phyloP scores from a whole-genome alignment of 1,139 yeast species.

The Blastobotrys petasosporus region DNA sequence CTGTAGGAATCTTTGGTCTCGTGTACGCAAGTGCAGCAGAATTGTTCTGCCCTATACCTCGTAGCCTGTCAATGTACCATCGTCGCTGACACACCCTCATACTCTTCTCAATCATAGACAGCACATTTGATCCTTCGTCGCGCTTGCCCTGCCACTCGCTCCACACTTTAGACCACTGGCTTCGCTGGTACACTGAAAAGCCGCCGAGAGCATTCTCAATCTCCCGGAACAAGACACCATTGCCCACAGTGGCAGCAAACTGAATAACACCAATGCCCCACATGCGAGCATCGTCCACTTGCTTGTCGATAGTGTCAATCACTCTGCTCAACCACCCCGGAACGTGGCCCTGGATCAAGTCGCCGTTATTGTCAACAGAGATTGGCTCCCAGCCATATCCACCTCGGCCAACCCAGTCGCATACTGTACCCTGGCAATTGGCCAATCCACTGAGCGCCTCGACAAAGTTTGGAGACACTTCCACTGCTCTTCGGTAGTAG shows the following conservation, averaged over 20 bases:
- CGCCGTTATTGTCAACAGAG: conserved; percentile 28
- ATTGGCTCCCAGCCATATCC: conserved; percentile 29
- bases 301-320: conserved; percentile 24
- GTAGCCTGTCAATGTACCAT: conserved; percentile 28
- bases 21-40: conserved; percentile 13
- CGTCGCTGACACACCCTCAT: conserved; percentile 27
- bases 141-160: conserved; percentile 18
- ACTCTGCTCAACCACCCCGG: conserved; percentile 31
- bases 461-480: conserved; percentile 29
- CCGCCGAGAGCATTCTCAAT: conserved; percentile 23
- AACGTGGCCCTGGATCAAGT: conserved; percentile 19
- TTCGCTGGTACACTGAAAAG: conserved; percentile 15
- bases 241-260: conserved; percentile 14
- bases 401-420: conserved; percentile 34
- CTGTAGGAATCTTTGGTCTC: conserved; percentile 28
- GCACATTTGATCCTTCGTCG: conserved; percentile 29
- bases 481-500: conserved; percentile 30
- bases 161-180: conserved; percentile 20
- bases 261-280: conserved; percentile 31
- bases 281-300: conserved; percentile 22
- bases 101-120: conserved; percentile 26
- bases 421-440: conserved; percentile 30
- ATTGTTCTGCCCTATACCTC: conserved; percentile 13
- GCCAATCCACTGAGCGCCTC: conserved; percentile 34
- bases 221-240: conserved; percentile 16